Base-by-base conservation (phyloP, 75 land plant genomes). In the Larix kaempferi region DNA sequence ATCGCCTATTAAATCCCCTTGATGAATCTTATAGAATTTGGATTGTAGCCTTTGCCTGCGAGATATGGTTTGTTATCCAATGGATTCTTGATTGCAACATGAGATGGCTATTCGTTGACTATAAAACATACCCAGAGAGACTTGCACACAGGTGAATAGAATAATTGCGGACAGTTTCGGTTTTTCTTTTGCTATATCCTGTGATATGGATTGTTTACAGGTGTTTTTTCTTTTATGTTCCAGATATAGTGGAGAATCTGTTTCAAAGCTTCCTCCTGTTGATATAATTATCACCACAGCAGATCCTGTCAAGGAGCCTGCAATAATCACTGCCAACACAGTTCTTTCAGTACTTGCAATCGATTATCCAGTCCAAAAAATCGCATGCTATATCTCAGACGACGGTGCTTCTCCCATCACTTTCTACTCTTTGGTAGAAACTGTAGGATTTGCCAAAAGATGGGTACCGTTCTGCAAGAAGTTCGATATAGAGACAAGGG, bases 301-400 rank as follows among this genome's bases (percentile, higher is more conserved):
- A 55, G 76, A 74, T 12, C 57, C 58, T 12, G 16, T 22, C 57
- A 56, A 74, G 76, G 59, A 74, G 76, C 29, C 76, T 15, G n/a
- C 59, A 13, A 8, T 74, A 23, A 56, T 74, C 17, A 74, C 58
- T 5, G 58, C 37, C 29, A 74, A 74, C 29, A 74, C 76, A 8
- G 59, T 74, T 55, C 59, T 74, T 55, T 74, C 59, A 56, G 76
- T 74, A 14, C 59, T 74, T 25, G 76, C 76, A 26, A 3, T 66
- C 19, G 81, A 79, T 15, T 79, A 79, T 25, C 81, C 81, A 17
- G 78, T 33, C 6, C 72, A 74, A 22, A 79, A 74, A 58, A 4
- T 79, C 14, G 66, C 72, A 27, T 79, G 81, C 79, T 79, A 79
- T 22, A n/a, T 79, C 49, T 79, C 76, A 55, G 76, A 74, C 29